Evolutionary conservation across 192 early-diverging fungal species (phyloP), one percentile per base, ranked within the genome.

Genomic region (Umbelopsis sp.): DNA sequence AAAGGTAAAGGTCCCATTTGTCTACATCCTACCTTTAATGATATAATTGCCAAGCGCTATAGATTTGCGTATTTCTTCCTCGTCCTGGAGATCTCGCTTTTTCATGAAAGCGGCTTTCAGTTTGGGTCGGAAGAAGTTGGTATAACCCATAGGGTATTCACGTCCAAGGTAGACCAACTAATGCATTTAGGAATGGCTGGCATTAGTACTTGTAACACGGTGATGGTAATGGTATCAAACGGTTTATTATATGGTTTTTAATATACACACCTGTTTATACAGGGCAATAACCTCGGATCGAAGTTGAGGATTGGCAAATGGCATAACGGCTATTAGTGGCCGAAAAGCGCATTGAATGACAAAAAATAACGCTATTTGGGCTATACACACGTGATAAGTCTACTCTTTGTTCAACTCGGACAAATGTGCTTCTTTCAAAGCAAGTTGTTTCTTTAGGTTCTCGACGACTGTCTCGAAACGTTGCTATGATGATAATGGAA

Each of bases 391-490:
- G 51, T 52, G 51, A 22, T 41, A 41, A 9, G 10, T 52, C 44
- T 70, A 33, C 55, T 66, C 27, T 64, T 74, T 74, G 25, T 49
- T 73, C 64, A 82, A 70, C 25, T 82, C 85, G 12, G 80, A 80
- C 37, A 92, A 74, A 61, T 90, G 84, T n/a, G 78, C 79, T 46
- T 79, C 78, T 76, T 91, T 92, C 45, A 87, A 73, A 45, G 82
- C 74, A 46, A 90, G 71, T 68, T 92, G 85, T 50, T 82, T 81
- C 20, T 80, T 78, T 53, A 94, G 74, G 20, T 82, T 85, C 27
- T 78, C 72, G 25, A 92, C 75, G 30, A 85, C 88, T 10, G 82
- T 83, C 66, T 90, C 87, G 52, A 94, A 92, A 7, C 92, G 90
- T 73, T 80, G 84, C 91, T 68, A 64, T n/a, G 20, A 68, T 33